Conservation (phyloP, 1,139 yeast species). For the Scheffersomyces titani region DNA sequence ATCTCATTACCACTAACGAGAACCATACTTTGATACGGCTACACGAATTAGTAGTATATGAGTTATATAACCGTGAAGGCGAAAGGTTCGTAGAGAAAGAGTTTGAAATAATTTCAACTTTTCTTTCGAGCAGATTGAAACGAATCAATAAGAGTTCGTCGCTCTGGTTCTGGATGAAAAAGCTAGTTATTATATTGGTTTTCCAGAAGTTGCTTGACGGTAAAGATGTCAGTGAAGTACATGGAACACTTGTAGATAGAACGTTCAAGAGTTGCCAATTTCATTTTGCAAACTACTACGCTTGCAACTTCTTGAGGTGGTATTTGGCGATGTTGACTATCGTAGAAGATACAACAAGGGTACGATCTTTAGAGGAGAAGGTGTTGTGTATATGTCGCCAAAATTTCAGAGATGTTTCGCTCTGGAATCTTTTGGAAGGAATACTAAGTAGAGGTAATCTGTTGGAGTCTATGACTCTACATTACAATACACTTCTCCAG, state of each 20-base stretch:
- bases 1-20: constrained; percentile 43
- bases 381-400: constrained; percentile 17
- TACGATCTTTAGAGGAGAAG: constrained; percentile 1
- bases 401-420: constrained; percentile 32
- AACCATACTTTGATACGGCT: constrained; percentile 34
- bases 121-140: constrained; percentile 33
- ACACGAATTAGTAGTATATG: constrained; percentile 28
- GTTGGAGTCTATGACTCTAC: neutral
- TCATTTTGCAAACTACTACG: constrained; percentile 48
- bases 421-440: constrained; percentile 28
- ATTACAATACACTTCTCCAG: neutral
- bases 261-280: constrained; percentile 31
- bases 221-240: neutral
- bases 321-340: constrained; percentile 13
- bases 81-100: constrained; percentile 19
- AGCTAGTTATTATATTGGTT: constrained; percentile 22
- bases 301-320: constrained; percentile 36
- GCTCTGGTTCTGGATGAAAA: constrained; percentile 40
- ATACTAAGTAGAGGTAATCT: neutral
- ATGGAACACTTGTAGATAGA: constrained; percentile 16
- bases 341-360: constrained; percentile 1
- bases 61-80: constrained; percentile 12
- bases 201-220: constrained; percentile 6
- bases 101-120: constrained; percentile 31
- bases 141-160: constrained; percentile 46